Evolutionary conservation across 2,329 filamentous ascomycete genomes (phyloP).

Genomic region (Exophiala xenobiotica): DNA sequence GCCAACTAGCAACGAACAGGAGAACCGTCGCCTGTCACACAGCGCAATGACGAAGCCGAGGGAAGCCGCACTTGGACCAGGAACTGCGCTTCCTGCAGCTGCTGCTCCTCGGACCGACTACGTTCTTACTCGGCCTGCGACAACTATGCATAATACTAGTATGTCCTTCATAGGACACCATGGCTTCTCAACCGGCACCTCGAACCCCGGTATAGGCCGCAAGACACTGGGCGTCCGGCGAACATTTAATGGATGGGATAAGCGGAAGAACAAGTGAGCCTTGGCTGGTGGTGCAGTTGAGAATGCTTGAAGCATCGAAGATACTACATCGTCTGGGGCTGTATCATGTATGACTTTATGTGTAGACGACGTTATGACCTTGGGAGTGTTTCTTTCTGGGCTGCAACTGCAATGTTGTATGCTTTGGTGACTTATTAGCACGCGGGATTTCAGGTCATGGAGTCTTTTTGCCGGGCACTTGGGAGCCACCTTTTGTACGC

Average conservation of each 20-base stretch:
- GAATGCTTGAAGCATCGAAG: too few relatives aligned
- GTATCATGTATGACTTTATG: too few relatives aligned
- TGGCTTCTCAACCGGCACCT: constrained; percentile 28
- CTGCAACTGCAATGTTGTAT: too few relatives aligned
- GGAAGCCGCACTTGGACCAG: constrained; percentile 9
- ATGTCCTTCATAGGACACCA: constrained; percentile 12
- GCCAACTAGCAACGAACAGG: constrained; percentile 3
- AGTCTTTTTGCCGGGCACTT: too few relatives aligned
- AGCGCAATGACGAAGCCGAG: constrained; percentile 13
- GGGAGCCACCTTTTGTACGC: too few relatives aligned
- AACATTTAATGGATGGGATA: constrained; percentile 45
- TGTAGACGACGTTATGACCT: too few relatives aligned
- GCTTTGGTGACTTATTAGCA: too few relatives aligned
- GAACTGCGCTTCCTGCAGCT: too few relatives aligned
- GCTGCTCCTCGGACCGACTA: constrained; percentile 27
- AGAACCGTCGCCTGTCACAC: not conserved
- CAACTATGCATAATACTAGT: constrained; percentile 41
- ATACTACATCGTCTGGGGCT: too few relatives aligned
- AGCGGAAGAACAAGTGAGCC: constrained; percentile 21
- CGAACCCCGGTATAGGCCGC: constrained; percentile 21
- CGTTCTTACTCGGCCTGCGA: constrained; percentile 30
- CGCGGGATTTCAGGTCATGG: too few relatives aligned
- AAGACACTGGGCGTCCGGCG: constrained; percentile 31
- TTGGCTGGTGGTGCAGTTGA: not conserved
- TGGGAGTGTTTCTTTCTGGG: too few relatives aligned